Conservation (phyloP, 1,139 yeast species). For the Yarrowia galli region DNA sequence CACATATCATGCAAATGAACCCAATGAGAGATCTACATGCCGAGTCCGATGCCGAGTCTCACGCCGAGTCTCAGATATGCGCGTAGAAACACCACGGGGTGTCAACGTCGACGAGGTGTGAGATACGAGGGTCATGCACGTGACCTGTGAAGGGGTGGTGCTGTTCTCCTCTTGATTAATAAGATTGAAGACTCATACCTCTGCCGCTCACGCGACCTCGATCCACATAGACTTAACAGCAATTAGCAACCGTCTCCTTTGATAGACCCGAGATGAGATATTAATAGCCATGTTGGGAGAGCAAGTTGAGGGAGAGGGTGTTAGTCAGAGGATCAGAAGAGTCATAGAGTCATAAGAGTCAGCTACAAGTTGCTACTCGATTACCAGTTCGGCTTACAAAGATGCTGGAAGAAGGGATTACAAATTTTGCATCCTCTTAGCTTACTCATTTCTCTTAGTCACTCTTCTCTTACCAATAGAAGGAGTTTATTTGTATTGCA, state of each 20-base stretch:
- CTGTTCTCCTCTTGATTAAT: background rate
- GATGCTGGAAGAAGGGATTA: background rate
- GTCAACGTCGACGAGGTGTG: no score
- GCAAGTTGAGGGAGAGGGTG: background rate
- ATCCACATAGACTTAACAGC: background rate
- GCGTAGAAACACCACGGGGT: constrained; percentile 19
- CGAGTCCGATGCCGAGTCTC: background rate
- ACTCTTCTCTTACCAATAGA: background rate
- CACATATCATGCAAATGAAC: background rate
- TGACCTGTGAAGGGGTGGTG: no score
- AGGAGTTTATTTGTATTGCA: background rate
- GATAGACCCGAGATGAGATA: constrained; percentile 1
- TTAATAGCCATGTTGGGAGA: background rate
- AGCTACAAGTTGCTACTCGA: no score
- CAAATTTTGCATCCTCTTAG: background rate
- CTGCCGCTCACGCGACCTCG: background rate
- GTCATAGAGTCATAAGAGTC: no score
- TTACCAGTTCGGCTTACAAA: background rate
- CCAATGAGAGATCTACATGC: background rate
- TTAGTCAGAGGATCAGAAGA: no score
- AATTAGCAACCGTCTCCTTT: background rate
- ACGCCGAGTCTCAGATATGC: constrained; percentile 3
- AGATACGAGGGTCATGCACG: background rate
- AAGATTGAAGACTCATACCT: no score
- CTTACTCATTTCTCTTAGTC: background rate